Conservation (phyloP, 1,284 basidiomycete species). For the Malassezia pachydermatis region DNA sequence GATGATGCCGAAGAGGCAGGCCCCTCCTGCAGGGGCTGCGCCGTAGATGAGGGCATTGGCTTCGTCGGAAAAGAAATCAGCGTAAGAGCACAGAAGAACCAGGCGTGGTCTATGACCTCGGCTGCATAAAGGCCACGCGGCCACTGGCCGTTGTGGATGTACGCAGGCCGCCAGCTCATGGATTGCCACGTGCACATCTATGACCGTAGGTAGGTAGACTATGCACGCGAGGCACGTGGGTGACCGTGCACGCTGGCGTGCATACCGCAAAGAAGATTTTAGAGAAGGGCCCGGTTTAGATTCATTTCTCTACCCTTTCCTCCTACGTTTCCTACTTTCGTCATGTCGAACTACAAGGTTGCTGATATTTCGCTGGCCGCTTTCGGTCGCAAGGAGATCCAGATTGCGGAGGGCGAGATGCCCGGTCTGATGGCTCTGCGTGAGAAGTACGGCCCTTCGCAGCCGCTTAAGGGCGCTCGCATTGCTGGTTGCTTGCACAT, state of each 20-base stretch:
- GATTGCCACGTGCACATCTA: too few relatives aligned
- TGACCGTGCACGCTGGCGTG: constrained; percentile 8
- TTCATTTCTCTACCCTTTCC: background rate
- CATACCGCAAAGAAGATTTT: background rate
- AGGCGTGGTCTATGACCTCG: too few relatives aligned
- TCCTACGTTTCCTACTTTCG: constrained; percentile 5
- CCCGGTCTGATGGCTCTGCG: constrained; percentile 46
- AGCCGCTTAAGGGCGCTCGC: constrained; percentile 89
- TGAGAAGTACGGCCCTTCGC: constrained; percentile 61
- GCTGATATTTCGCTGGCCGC: constrained; percentile 88
- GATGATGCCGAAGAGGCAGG: too few relatives aligned
- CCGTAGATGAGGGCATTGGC: too few relatives aligned
- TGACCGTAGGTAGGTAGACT: too few relatives aligned
- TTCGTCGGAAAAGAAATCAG: too few relatives aligned
- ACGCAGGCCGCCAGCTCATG: too few relatives aligned
- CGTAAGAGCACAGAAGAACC: too few relatives aligned
- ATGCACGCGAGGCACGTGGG: constrained; percentile 7
- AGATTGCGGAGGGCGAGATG: constrained; percentile 68
- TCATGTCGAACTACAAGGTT: constrained; percentile 46
- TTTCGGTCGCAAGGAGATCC: constrained; percentile 94
- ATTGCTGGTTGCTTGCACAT: constrained; percentile 67
- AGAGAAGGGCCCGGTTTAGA: background rate
- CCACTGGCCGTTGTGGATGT: too few relatives aligned
- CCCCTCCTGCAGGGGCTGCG: too few relatives aligned
- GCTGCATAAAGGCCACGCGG: too few relatives aligned